These are phyloP conservation scores for Cucurbita pepo DNA, from an alignment of 306 rosid species.

Conservation along the genomic window DNA sequence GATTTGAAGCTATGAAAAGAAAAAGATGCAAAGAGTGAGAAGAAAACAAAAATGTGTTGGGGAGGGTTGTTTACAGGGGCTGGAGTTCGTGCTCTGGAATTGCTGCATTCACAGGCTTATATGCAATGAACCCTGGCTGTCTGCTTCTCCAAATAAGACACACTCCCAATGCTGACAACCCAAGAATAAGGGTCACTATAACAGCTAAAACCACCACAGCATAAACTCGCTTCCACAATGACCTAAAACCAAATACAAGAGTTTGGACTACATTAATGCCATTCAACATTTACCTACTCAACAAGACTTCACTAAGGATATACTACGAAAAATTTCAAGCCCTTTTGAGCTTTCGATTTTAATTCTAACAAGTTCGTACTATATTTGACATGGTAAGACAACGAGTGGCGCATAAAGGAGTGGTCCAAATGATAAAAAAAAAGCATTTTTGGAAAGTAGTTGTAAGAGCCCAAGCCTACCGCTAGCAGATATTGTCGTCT, in stretches of 20 bases:
- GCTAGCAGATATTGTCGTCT: too few relatives aligned
- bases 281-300: not conserved
- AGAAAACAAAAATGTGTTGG: not conserved
- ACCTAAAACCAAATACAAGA: slow-evolving; percentile 28
- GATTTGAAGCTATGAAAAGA: not conserved
- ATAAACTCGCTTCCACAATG: slow-evolving; percentile 44
- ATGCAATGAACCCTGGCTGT: slow-evolving; percentile 29
- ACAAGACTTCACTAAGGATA: not conserved
- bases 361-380: not conserved
- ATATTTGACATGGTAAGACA: too few relatives aligned
- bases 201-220: slow-evolving; percentile 24
- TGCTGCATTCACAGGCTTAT: slow-evolving; percentile 53
- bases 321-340: not conserved
- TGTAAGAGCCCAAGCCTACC: too few relatives aligned
- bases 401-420: too few relatives aligned
- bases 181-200: slow-evolving; percentile 31
- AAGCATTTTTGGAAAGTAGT: too few relatives aligned
- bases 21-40: not conserved
- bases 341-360: not conserved
- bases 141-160: slow-evolving; percentile 52
- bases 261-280: not conserved
- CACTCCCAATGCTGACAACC: slow-evolving; percentile 32
- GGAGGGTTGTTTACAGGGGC: slow-evolving; percentile 26
- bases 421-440: not conserved
- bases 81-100: slow-evolving; percentile 87